Evolutionary conservation across 2,329 filamentous ascomycete species (phyloP), one percentile per base, ranked within the genome.

Genomic region (Sarocladium strictum): DNA sequence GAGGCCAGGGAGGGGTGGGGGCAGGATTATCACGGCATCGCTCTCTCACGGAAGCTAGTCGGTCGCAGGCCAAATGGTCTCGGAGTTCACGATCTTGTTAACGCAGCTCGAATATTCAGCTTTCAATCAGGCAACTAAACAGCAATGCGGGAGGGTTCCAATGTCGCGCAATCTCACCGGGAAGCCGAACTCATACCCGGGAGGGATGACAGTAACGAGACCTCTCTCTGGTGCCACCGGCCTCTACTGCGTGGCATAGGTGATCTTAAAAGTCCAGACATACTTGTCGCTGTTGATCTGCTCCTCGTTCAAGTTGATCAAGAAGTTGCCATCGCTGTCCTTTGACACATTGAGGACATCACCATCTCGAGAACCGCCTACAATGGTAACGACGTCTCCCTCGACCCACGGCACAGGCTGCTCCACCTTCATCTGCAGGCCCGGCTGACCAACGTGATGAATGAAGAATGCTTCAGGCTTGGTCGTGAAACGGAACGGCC

Each of bases 391-490:
- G n/a, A 64, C 52, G 58, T 81, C 79, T 0, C 75, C 76, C 1
- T 66, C 54, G 3, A 79, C 45, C 24, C 72, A 72, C 0, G 78
- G 78, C 2, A 81, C 61, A 0, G 74, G 72, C 33, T 70, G 71
- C 26, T 69, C 60, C 4, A 80, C 58, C 2, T 67, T 59, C 2
- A 79, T 57, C 2, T 64, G 69, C 1, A 63, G 64, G n/a, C 67
- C 65, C 1, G 77, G 77, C 43, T 69, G 67, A 10, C 70, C 66
- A 37, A 82, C 59, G 1, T 72, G 70, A 17, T 74, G 59, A 29
- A 80, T 68, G 58, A 80, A 82, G 56, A 83, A 81, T 0, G 79
- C 78, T 10, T 77, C 72, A 1, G 66, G 55, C 0, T 72, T 80
- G 59, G 74, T 73, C 3, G 78, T 80, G 58, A 81, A 82, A 2